Conservation (phyloP, 176 grass and related monocot species). For the Secale cereale region DNA sequence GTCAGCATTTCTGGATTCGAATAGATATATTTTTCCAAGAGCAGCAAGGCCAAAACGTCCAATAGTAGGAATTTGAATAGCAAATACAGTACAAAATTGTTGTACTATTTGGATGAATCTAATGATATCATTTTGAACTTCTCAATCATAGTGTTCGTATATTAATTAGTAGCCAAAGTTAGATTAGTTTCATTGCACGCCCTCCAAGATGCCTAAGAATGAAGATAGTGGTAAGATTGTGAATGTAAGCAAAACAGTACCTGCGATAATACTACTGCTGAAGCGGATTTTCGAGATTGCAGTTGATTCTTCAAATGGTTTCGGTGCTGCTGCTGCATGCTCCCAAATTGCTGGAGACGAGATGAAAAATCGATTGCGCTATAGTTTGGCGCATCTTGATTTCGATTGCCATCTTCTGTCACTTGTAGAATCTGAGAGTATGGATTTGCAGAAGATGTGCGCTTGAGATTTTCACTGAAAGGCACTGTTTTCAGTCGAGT, state of each 20-base stretch:
- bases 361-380: slow-evolving; percentile 75
- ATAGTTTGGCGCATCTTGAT: slow-evolving; percentile 60
- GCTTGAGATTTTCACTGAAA: slow-evolving; percentile 69
- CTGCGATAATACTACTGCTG: slow-evolving; percentile 35
- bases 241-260: slow-evolving; percentile 31
- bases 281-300: slow-evolving; percentile 40
- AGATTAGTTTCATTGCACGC: not conserved
- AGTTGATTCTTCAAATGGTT: slow-evolving; percentile 50
- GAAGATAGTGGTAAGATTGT: slow-evolving; percentile 6
- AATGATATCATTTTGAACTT: not conserved
- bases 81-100: not conserved
- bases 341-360: slow-evolving; percentile 68
- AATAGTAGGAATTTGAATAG: not conserved
- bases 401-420: slow-evolving; percentile 60
- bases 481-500: slow-evolving; percentile 96
- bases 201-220: not conserved
- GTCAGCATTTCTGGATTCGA: not conserved
- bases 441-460: slow-evolving; percentile 52
- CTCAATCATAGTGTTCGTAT: not conserved
- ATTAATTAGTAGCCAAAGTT: not conserved
- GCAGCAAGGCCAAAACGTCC: not conserved
- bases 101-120: not conserved
- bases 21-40: not conserved
- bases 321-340: slow-evolving; percentile 72
- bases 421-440: slow-evolving; percentile 74